Evolutionary conservation across 352 stramenopile species (phyloP), one percentile per base, ranked within the genome.

Genomic region (Globisporangium orthogonon): DNA sequence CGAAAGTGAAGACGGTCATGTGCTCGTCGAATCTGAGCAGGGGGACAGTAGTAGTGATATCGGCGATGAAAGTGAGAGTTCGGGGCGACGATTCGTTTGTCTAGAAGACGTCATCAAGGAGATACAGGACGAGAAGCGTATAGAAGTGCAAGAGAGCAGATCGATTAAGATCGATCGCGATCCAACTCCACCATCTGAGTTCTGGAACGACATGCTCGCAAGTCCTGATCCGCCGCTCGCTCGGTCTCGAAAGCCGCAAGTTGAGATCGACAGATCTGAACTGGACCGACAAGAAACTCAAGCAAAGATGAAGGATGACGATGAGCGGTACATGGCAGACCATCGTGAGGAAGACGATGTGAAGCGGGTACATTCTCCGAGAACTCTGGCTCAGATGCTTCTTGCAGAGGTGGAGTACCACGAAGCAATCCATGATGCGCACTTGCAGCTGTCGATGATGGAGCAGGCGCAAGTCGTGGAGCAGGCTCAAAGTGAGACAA

Each of bases 371-470:
- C 60, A 83, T 48, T 89, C 81, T 0, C 76, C 81, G 1, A 66
- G 60, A 17, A 69, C 76, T 2, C 71, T 91, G 0, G 73, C 78
- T 0, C 75, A 67, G 35, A 65, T 56, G 11, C 46, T 91, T 31
- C 60, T 91, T 7, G 78, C 78, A 7, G 78, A 79, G 35, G 73
- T 91, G 1, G 81, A 85, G 48, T 88, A 83, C 39, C 77, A 87
- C 52, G 81, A 91, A 56, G 65, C 74, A 1, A 74, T 91, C 30
- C 67, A 79, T 29, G 74, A 87, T 2, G 81, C 81, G 0, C 78
- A 88, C 28, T 49, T 86, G 17, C 76, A 89, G 43, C 39, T 89
- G 10, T 60, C 69, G 0, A 67, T 75, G 55, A 81, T 91, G 66
- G 78, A 88, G 50, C 74, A 86, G 18, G 56, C 69, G 2, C 76